A percentile compares a stretch with the other conserved stretches of the same genome.
Evolutionary conservation across 1,284 basidiomycete genomes (phyloP).

Genomic region (Malassezia cuniculi): DNA sequence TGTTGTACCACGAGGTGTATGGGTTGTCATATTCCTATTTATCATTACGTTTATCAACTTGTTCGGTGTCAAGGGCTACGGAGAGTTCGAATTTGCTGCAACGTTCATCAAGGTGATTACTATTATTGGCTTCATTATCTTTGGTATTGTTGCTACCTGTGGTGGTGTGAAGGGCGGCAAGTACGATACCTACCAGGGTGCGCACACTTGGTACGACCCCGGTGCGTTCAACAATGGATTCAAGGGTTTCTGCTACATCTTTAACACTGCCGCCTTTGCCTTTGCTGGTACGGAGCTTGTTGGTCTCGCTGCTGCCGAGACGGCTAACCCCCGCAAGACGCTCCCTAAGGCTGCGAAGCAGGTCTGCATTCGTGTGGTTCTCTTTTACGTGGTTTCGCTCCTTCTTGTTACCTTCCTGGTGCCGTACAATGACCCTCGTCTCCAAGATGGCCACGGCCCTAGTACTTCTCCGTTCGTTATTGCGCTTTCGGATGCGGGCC

Average conservation of each 20-base stretch:
- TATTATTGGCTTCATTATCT: constrained; percentile 38
- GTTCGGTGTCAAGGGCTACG: constrained; percentile 43
- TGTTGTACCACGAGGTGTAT: constrained; percentile 23
- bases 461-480: constrained; percentile 49
- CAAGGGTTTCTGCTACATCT: constrained; percentile 40
- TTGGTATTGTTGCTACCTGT: constrained; percentile 31
- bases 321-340: constrained; percentile 48
- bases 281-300: constrained; percentile 49
- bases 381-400: constrained; percentile 52
- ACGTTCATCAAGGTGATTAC: constrained; percentile 39
- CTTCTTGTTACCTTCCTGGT: constrained; percentile 53
- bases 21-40: constrained; percentile 31
- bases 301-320: constrained; percentile 58
- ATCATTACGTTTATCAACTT: constrained; percentile 34
- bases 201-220: constrained; percentile 31
- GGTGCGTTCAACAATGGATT: constrained; percentile 41
- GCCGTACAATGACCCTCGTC: constrained; percentile 37
- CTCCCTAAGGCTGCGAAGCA: constrained; percentile 50
- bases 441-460: constrained; percentile 42
- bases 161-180: constrained; percentile 28
- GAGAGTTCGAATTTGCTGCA: constrained; percentile 35
- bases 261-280: constrained; percentile 38
- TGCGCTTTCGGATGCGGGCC: constrained; percentile 46
- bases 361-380: constrained; percentile 47
- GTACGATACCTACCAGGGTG: constrained; percentile 31